Base-by-base conservation (phyloP, 148 eudicot genomes). In the Drosera capensis region DNA sequence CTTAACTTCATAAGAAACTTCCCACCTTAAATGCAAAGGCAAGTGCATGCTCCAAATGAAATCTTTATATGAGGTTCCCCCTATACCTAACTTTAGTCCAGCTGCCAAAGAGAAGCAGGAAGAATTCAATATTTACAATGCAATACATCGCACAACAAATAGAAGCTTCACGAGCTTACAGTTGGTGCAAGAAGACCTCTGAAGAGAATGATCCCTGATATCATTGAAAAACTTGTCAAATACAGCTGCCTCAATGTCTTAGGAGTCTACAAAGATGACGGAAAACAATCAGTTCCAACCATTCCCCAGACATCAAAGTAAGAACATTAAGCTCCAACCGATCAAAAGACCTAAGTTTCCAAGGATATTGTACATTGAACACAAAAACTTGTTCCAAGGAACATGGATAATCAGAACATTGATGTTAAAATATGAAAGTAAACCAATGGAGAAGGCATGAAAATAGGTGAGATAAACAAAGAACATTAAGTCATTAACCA, bases 171-270 rank as follows among this genome's bases (percentile, higher is more conserved):
- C 9, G 44, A 68, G 40, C 96, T 80, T 77, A 88, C 96, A 41
- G 51, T 57, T 57, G 96, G 96, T 59, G 96, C 96, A 56, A 88
- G 57, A 39, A 88, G 81, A 45, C 94, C 96, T 45, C 96, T 94
- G 24, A 88, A 83, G 46, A 83, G 65, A 43, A 88, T 83, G 24
- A 75, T 80, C 50, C 90, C 96, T 20, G 90, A 58, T 72, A 80
- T 68, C 55, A 88, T 60, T 48, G 92, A 68, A 67, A 88, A 80
- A 66, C 96, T 88, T 31, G 86, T 88, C 56, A 88, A 56, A 67
- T 88, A 88, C 12, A 83, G 86, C 73, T 83, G 82, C 78, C 80
- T 80, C 78, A 88, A 54, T 29, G 96, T 68, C 72, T 59, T 88
- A 9, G 94, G 86, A 16, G 96, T 88, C 96, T 88, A 62, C 65